Conservation (phyloP, 2,329 filamentous ascomycete genomes). For the Arthrobotrys pseudoclavata region DNA sequence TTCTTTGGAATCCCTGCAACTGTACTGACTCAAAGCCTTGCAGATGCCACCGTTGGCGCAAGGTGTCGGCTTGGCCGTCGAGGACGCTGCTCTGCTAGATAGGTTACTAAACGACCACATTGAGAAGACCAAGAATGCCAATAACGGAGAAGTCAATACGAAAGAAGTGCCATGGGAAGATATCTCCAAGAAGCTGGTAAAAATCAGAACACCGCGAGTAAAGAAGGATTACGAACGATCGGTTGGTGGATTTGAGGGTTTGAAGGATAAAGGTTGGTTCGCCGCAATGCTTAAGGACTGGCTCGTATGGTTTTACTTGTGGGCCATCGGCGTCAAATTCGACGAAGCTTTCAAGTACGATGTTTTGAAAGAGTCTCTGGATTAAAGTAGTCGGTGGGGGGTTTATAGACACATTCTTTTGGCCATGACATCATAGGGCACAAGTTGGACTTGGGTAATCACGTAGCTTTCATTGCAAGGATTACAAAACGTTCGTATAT, state of each 20-base stretch:
- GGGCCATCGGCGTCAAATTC: slow-evolving; percentile 47
- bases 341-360: slow-evolving; percentile 57
- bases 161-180: slow-evolving; percentile 45
- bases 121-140: slow-evolving; percentile 8
- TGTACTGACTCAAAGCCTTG: neutral
- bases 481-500: no score
- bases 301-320: slow-evolving; percentile 55
- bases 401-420: no score
- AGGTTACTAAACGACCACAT: slow-evolving; percentile 23
- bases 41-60: slow-evolving; percentile 57
- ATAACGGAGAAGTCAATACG: neutral
- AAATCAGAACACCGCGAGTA: slow-evolving; percentile 40
- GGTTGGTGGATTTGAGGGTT: slow-evolving; percentile 46
- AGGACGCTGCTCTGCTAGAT: slow-evolving; percentile 44
- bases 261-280: slow-evolving; percentile 55
- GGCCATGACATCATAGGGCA: no score
- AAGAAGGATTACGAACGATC: slow-evolving; percentile 54
- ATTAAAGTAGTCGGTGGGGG: neutral
- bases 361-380: slow-evolving; percentile 45
- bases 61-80: slow-evolving; percentile 45
- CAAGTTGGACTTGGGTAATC: no score
- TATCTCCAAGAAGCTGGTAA: slow-evolving; percentile 41
- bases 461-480: no score
- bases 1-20: neutral
- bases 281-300: slow-evolving; percentile 49